These are phyloP conservation scores for Rhododendron williamsianum DNA, from an alignment of 148 eudicot species.

Conservation along the genomic window DNA sequence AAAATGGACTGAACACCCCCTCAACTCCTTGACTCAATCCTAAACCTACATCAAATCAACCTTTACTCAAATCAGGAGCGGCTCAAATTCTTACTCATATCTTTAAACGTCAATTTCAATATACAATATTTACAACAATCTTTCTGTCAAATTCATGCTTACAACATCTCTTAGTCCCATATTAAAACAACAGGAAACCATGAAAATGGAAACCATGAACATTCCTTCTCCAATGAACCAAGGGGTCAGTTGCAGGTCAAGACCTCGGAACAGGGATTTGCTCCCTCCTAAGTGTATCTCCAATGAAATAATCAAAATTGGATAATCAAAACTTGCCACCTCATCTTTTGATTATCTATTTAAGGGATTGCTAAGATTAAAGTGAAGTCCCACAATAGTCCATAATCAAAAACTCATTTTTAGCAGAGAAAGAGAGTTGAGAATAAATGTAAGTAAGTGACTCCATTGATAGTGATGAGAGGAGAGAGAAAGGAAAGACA, in stretches of 20 bases:
- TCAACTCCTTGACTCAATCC: not conserved
- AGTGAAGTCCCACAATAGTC: no score
- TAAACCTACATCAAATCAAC: not conserved
- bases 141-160: not conserved
- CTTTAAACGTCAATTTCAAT: not conserved
- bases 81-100: not conserved
- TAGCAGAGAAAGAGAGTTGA: no score
- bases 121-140: not conserved
- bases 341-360: no score
- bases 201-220: not conserved
- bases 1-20: not conserved
- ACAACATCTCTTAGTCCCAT: not conserved
- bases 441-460: no score
- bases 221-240: not conserved
- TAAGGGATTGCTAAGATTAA: no score
- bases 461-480: no score
- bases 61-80: not conserved
- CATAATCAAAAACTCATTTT: no score
- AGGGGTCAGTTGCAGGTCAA: not conserved
- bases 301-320: no score
- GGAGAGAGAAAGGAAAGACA: no score
- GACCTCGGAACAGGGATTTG: not conserved
- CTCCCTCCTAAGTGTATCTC: not conserved
- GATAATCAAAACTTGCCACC: no score
- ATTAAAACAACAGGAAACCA: not conserved